Percentiles rank a stretch among this genome's conserved stretches.
Conservation (phyloP, 2,329 filamentous ascomycete species). For the Rugonectria rugulosa region DNA sequence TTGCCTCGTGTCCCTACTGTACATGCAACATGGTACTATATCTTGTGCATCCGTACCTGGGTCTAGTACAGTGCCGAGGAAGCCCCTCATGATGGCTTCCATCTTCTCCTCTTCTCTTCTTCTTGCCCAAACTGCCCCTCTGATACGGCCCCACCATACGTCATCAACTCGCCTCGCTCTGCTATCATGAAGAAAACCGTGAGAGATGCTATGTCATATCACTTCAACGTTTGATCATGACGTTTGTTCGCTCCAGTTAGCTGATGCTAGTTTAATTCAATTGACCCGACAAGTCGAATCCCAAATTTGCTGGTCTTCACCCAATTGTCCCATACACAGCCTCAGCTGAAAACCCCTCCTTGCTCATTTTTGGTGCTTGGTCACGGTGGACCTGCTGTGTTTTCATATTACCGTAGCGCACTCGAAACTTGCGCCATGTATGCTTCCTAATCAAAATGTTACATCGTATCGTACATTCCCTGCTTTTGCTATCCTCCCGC, state of each 20-base stretch:
- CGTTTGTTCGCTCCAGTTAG: constrained; percentile 8
- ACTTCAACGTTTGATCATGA: constrained; percentile 12
- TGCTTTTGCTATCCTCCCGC: not conserved
- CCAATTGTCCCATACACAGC: not conserved
- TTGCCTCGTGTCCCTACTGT: too few species aligned
- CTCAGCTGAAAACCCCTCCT: not conserved
- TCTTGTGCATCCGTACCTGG: not conserved
- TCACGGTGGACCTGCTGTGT: too few species aligned
- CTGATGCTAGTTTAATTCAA: not conserved
- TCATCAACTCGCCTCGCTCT: constrained; percentile 27
- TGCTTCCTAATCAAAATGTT: constrained; percentile 27
- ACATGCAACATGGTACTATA: too few species aligned
- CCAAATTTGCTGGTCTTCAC: not conserved
- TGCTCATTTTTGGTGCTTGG: not conserved
- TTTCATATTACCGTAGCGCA: too few species aligned
- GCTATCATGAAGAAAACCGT: not conserved
- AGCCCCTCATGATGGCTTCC: not conserved
- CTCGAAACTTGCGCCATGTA: too few species aligned
- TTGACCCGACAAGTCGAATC: not conserved
- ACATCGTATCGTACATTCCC: constrained; percentile 32
- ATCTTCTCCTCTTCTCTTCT: not conserved
- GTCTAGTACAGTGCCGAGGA: not conserved
- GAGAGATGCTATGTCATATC: constrained; percentile 14
- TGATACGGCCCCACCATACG: constrained; percentile 32
- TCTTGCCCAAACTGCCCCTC: not conserved